Percentiles rank a stretch among this genome's conserved stretches.
These are phyloP conservation scores for Ormosia semicastrata DNA, from an alignment of 306 rosid species.

Conservation along the genomic window DNA sequence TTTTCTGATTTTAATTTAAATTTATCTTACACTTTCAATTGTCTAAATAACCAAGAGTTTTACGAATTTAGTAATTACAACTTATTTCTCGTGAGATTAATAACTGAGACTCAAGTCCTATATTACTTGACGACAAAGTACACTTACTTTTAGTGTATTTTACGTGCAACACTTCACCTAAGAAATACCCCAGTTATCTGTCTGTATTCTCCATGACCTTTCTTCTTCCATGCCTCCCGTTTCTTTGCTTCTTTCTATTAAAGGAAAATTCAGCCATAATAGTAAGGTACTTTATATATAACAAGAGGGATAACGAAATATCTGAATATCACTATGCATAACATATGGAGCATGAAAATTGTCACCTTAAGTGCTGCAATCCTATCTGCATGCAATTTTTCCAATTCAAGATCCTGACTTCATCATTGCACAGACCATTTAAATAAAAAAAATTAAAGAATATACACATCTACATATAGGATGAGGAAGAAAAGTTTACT, in stretches of 20 bases:
- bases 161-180: slow-evolving; percentile 97
- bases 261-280: slow-evolving; percentile 20
- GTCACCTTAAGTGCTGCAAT: slow-evolving; percentile 90
- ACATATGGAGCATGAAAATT: neutral
- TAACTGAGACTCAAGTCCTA: too few species aligned
- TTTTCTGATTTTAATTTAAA: too few species aligned
- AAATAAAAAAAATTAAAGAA: neutral
- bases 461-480: slow-evolving; percentile 12
- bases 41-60: too few species aligned
- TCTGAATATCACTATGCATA: slow-evolving; percentile 4
- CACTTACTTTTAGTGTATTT: too few species aligned
- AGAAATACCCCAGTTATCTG: slow-evolving; percentile 92
- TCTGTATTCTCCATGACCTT: slow-evolving; percentile 91
- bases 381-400: slow-evolving; percentile 91
- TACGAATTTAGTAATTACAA: too few species aligned
- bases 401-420: slow-evolving; percentile 91
- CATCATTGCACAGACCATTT: slow-evolving; percentile 26
- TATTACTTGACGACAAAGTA: too few species aligned
- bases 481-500: slow-evolving; percentile 18
- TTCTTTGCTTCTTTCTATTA: slow-evolving; percentile 88
- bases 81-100: too few species aligned
- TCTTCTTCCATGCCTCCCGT: slow-evolving; percentile 76
- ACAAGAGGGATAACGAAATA: slow-evolving; percentile 1
- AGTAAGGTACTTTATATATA: neutral
- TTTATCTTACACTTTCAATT: too few species aligned